Base-by-base conservation (phyloP, 2,329 filamentous ascomycete genomes). In the Tetracladium maxilliforme region DNA sequence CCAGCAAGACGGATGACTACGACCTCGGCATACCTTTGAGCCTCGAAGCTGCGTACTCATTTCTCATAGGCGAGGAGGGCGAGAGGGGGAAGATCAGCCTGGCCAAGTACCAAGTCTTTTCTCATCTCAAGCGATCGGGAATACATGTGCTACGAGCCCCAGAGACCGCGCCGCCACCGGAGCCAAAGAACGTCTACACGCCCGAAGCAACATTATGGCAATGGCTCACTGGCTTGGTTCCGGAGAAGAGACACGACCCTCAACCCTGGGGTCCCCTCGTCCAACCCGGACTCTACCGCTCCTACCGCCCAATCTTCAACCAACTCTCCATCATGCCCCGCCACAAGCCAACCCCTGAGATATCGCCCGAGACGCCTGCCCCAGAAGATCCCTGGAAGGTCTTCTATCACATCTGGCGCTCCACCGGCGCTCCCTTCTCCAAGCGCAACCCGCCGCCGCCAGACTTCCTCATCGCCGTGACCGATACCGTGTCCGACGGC, bases 31-130 rank as follows among this genome's bases (percentile, higher is more conserved):
- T 90, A n/a, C 84, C 87, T 0, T 74, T 98, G 58, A 92, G 81
- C 48, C 54, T 95, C 19, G 82, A 95, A 48, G 86, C 80, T 6
- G 84, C 84, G 1, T 95, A 95, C 55, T 70, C 86, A 5, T 65
- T 83, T 13, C 72, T 93, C 26, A 66, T 93, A 34, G 83, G 83
- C 2, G 57, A 67, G 14, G 75, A 81, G 23, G 64, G 56, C 5
- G 64, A 71, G 32, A 48, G 52, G 21, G 69, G 70, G 18, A 72
- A 67, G 45, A 52, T 71, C 16, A 60, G 61, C 7, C 56, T 94
- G 31, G 82, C 92, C 37, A 72, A 82, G 41, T 95, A 83, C 40
- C 80, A 79, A 24, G 87, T 95, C 15, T 98, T 86, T 47, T 67
- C 83, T 2, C 76, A 84, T 26, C 57, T 98, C 39, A 90, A 78